phyloP scores from a whole-genome alignment of 768 basidiomycete genomes.

The Suillus americanus region DNA sequence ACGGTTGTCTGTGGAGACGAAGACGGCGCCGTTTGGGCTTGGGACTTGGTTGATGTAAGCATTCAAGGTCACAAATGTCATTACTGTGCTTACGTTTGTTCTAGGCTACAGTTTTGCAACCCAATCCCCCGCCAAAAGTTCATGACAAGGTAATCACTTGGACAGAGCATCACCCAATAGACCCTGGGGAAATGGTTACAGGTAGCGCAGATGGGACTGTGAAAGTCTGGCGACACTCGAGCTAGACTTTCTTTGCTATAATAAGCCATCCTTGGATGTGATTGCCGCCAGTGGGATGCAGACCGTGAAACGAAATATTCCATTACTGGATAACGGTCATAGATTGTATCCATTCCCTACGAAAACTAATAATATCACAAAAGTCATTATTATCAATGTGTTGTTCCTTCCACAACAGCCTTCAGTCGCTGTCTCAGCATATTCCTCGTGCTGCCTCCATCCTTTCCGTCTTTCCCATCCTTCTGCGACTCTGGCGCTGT shows the following conservation, averaged over 20 bases:
- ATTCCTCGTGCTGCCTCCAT: slow-evolving; percentile 11
- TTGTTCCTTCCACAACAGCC: slow-evolving; percentile 28
- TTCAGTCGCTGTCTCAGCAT: slow-evolving; percentile 31
- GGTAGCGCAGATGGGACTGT: slow-evolving; percentile 89
- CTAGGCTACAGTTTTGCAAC: slow-evolving; percentile 69
- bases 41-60: slow-evolving; percentile 89
- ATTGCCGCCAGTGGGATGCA: neutral
- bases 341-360: neutral
- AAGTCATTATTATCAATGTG: slow-evolving; percentile 14
- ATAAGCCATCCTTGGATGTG: neutral
- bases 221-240: slow-evolving; percentile 78
- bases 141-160: slow-evolving; percentile 89
- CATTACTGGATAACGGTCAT: neutral
- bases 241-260: neutral
- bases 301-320: neutral
- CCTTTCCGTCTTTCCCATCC: slow-evolving; percentile 13
- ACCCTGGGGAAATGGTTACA: slow-evolving; percentile 82
- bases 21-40: slow-evolving; percentile 84
- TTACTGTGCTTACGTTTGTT: slow-evolving; percentile 7
- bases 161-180: slow-evolving; percentile 86
- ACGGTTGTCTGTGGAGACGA: slow-evolving; percentile 88
- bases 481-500: slow-evolving; percentile 22
- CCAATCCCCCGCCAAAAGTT: slow-evolving; percentile 72
- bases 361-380: slow-evolving; percentile 19
- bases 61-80: neutral